phyloP scores from a whole-genome alignment of 306 rosid genomes.

The Cicer judaicum region DNA sequence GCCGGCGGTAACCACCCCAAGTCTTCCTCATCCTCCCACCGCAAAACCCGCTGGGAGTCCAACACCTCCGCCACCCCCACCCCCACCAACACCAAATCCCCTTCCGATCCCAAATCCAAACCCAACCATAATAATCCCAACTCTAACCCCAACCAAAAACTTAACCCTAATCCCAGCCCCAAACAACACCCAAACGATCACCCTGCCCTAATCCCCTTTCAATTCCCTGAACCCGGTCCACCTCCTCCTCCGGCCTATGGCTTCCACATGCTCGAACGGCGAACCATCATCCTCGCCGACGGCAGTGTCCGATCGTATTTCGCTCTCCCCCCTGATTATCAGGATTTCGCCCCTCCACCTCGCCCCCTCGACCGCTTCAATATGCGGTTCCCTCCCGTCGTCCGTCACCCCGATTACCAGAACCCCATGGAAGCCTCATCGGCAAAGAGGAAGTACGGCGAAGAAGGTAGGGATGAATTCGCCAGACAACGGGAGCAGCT shows the following conservation, averaged over 20 bases:
- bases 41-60: conserved; percentile 90
- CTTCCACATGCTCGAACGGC: conserved; percentile 98
- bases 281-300: conserved; percentile 84
- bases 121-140: conserved; percentile 48
- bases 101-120: conserved; percentile 53
- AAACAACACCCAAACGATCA: conserved; percentile 47
- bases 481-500: conserved; percentile 62
- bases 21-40: conserved; percentile 54
- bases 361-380: conserved; percentile 54
- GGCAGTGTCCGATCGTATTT: conserved; percentile 90
- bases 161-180: conserved; percentile 39
- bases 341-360: conserved; percentile 61
- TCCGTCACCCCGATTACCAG: conserved; percentile 62
- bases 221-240: conserved; percentile 72
- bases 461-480: conserved; percentile 56
- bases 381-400: conserved; percentile 44
- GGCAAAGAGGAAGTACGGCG: conserved; percentile 67
- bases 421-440: conserved; percentile 59
- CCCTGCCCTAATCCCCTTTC: conserved; percentile 46
- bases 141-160: conserved; percentile 22
- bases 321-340: conserved; percentile 90
- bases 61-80: neutral
- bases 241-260: conserved; percentile 91
- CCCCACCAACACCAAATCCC: conserved; percentile 42
- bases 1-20: conserved; percentile 75